phyloP scores from a whole-genome alignment of 2,329 filamentous ascomycete genomes.

The Penicillium sp. region DNA sequence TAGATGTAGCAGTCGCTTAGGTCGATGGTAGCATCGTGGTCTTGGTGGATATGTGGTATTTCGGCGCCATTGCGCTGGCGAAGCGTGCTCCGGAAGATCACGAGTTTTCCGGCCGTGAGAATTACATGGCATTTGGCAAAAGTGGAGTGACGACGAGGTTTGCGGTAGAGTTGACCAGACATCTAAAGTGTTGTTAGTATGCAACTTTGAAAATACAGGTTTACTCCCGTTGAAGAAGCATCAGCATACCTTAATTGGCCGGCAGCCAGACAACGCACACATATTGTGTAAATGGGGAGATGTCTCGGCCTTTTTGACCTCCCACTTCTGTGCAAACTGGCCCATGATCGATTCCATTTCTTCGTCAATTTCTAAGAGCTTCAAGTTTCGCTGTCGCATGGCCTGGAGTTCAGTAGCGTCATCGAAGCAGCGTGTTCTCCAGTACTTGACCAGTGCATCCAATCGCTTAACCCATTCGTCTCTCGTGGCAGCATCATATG shows the following conservation, averaged over 20 bases:
- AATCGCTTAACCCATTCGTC: conserved; percentile 68
- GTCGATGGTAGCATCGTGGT: conserved; percentile 64
- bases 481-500: conserved; percentile 62
- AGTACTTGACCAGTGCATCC: conserved; percentile 64
- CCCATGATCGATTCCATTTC: conserved; percentile 69
- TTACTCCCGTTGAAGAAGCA: neutral
- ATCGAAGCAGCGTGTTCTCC: conserved; percentile 61
- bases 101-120: conserved; percentile 64
- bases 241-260: conserved; percentile 55
- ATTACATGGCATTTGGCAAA: conserved; percentile 68
- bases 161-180: conserved; percentile 67
- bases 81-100: conserved; percentile 67
- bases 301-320: conserved; percentile 68
- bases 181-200: conserved; percentile 43
- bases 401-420: conserved; percentile 65
- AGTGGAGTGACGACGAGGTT: conserved; percentile 66
- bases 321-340: conserved; percentile 71
- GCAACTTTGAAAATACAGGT: neutral
- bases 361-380: conserved; percentile 68
- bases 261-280: conserved; percentile 68
- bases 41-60: conserved; percentile 66
- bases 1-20: conserved; percentile 71
- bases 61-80: conserved; percentile 61
- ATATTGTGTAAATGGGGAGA: conserved; percentile 70
- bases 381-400: conserved; percentile 64